Conservation (phyloP, 1,284 basidiomycete genomes). For the Ganoderma leucocontextum region DNA sequence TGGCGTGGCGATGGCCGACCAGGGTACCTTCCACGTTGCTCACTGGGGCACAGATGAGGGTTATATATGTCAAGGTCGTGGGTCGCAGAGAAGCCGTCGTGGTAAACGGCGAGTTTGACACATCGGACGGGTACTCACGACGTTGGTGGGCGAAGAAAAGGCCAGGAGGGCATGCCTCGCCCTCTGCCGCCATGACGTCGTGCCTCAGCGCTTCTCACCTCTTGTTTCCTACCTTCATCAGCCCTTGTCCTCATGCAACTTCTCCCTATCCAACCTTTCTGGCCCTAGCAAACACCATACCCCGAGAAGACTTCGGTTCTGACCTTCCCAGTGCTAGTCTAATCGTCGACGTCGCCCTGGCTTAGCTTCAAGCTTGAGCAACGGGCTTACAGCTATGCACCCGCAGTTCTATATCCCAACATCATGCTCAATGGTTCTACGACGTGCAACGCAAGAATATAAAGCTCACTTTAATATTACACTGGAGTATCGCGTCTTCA, state of each 20-base stretch:
- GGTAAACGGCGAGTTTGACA: background rate
- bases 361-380: background rate
- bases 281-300: too few species aligned
- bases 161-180: background rate
- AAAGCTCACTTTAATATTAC: too few species aligned
- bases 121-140: slow-evolving; percentile 4
- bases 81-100: slow-evolving; percentile 1
- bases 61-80: slow-evolving; percentile 9
- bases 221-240: background rate
- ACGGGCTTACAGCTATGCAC: too few species aligned
- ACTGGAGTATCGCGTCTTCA: too few species aligned
- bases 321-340: background rate
- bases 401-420: too few species aligned
- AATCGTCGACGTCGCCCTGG: background rate
- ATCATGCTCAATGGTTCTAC: too few species aligned
- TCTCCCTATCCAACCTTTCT: background rate
- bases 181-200: background rate
- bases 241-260: background rate
- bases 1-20: slow-evolving; percentile 1
- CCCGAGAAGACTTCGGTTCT: too few species aligned
- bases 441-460: background rate
- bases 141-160: background rate
- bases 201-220: background rate
- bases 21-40: slow-evolving; percentile 1
- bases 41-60: background rate